phyloP scores from a whole-genome alignment of 2,329 filamentous ascomycete genomes.

The Akanthomyces muscarius region DNA sequence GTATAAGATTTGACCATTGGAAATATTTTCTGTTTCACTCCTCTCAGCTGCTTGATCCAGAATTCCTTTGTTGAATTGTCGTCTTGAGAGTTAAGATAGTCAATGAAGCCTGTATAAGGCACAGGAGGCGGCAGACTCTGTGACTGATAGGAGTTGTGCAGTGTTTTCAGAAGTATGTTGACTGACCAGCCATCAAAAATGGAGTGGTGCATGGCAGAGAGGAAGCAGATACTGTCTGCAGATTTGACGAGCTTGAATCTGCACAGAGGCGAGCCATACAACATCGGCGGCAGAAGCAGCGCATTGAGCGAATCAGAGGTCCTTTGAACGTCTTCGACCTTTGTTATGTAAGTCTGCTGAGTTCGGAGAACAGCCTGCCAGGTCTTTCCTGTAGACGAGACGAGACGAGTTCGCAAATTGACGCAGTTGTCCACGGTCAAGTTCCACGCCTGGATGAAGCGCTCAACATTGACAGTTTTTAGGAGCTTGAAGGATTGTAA shows the following conservation, averaged over 20 bases:
- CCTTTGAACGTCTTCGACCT: not conserved
- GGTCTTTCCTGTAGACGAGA: not conserved
- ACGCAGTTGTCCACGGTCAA: slow-evolving; percentile 8
- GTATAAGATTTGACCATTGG: not conserved
- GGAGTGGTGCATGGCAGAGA: slow-evolving; percentile 3
- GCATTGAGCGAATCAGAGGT: not conserved
- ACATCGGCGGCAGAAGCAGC: not conserved
- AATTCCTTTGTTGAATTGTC: not conserved
- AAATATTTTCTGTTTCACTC: not conserved
- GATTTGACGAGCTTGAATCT: not conserved
- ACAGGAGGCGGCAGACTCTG: not conserved
- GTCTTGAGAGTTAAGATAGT: not conserved
- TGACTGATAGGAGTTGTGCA: not conserved
- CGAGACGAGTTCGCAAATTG: slow-evolving; percentile 17
- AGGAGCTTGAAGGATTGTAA: slow-evolving; percentile 8
- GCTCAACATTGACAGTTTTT: not conserved
- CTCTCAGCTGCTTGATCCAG: not conserved
- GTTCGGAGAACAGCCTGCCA: slow-evolving; percentile 2
- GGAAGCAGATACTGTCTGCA: not conserved
- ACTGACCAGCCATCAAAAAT: slow-evolving; percentile 2
- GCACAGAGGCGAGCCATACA: not conserved
- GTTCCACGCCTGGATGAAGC: slow-evolving; percentile 17
- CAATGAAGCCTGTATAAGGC: not conserved
- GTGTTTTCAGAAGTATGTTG: not conserved
- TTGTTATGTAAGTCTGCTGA: not conserved